phyloP scores from a whole-genome alignment of 2,329 filamentous ascomycete species.

The Hymenoscyphus linearis region DNA sequence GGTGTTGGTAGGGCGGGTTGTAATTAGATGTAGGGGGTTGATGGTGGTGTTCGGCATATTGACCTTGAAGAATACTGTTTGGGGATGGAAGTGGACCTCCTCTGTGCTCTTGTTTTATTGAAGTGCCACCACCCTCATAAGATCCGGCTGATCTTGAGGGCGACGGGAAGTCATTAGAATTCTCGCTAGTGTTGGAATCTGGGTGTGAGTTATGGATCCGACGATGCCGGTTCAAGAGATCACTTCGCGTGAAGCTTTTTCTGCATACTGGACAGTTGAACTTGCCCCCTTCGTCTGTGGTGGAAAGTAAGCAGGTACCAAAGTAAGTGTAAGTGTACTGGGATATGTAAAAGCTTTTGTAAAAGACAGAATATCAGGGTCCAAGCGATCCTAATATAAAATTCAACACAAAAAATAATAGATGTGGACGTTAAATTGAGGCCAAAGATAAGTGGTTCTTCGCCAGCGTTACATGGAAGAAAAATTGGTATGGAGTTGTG shows the following conservation, averaged over 20 bases:
- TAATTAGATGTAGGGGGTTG: not conserved
- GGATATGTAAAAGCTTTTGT: not conserved
- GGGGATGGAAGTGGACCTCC: not conserved
- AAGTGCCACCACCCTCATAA: not conserved
- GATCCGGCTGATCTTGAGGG: not conserved
- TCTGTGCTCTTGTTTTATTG: not conserved
- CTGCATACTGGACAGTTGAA: constrained; percentile 26
- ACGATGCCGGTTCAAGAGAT: constrained; percentile 29
- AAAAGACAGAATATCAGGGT: not conserved
- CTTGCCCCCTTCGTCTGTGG: constrained; percentile 25
- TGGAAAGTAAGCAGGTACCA: not conserved
- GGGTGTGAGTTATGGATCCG: constrained; percentile 23
- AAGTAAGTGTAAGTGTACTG: not conserved
- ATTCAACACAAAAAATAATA: too few species aligned
- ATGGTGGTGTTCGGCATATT: not conserved
- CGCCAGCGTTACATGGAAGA: not conserved
- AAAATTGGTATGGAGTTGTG: not conserved
- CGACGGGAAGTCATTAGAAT: not conserved
- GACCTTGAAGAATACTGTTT: not conserved
- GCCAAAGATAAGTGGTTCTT: not conserved
- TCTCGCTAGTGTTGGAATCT: constrained; percentile 1
- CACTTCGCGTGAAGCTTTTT: constrained; percentile 29
- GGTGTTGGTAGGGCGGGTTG: constrained; percentile 3
- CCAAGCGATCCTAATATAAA: not conserved
- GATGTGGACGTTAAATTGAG: not conserved